Base-by-base conservation (phyloP, 345 rosid genomes). In the Corchorus capsularis region DNA sequence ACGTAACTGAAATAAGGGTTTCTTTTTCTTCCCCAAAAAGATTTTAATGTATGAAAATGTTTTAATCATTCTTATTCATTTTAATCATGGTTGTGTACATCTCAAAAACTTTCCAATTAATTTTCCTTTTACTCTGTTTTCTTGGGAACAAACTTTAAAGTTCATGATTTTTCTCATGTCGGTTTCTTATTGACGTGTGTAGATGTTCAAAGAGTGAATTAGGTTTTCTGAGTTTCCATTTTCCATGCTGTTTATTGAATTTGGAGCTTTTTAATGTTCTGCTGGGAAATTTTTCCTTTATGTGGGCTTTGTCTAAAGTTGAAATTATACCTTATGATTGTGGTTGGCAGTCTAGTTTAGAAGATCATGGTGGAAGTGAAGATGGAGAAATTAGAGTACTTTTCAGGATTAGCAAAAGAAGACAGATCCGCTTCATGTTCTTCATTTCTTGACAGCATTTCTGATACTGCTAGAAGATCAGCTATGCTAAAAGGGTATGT, bases 301-400 rank as follows among this genome's bases (percentile, higher is more conserved):
- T 37, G 47, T 39, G 49, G 47, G 39, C 8, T 27, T 17, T 19
- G 34, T 43, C 0, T 9, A 66, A 66, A 43, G 1, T 68, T 47
- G 11, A 49, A 41, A 49, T 55, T 10, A 3, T 32, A 32, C 52
- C 43, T n/a, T 65, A 32, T 69, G n/a, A 8, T 52, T 66, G 37
- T 63, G 20, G 37, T 20, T 67, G n/a, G 37, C 53, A 12, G 53
- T n/a, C 32, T 37, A 67, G 53, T 46, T 46, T 54, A 22, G 39
- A 46, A 47, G 39, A 67, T 19, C 41, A 52, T 34, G 73, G 43
- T 69, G 46, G 72, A 32, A 69, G 60, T 50, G 14, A 50, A 49
- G 45, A 16, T 50, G 73, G 60, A 69, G 45, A 50, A 69, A 49
- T 43, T 15, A 3, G 43, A 32, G 72, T 69, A 16, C 11, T 7